Evolutionary conservation across 1,139 yeast species (phyloP), one percentile per base, ranked within the genome.

Genomic region (Nakaseomyces uthaithaninus): DNA sequence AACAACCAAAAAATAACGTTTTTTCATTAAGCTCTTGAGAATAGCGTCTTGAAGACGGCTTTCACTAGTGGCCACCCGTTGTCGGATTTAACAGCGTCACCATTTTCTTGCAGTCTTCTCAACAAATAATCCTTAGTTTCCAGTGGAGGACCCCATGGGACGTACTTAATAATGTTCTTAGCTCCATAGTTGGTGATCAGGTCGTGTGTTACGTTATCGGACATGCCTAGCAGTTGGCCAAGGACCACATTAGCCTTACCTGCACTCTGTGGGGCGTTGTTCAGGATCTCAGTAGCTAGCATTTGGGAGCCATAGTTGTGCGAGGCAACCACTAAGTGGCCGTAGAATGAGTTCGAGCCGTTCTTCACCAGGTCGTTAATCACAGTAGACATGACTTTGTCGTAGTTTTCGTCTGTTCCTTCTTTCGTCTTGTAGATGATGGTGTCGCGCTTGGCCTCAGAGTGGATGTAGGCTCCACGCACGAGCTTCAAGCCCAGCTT

Each of bases 121-220:
- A 81, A 69, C 51, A 91, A 68, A 60, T 91, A 91, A 52, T 86
- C 94, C 66, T 85, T 86, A 43, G 96, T 87, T 65, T 91, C 97
- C 51, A 77, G 66, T 43, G 95, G 94, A 28, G 97, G 97, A 8
- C 97, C 97, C 96, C 97, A 91, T 14, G 97, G 94, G 49, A 91
- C 95, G 60, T 89, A 91, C 64, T 89, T 89, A 65, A 89, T 80
- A 43, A 91, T 84, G 55, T 82, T 82, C 51, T 74, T 78, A 44
- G 77, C 85, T 36, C 77, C 74, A 50, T 75, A 70, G 40, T 77
- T 70, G 39, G 69, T 65, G 47, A 85, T 75, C 56, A 91, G 71
- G 51, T 81, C 85, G 58, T 75, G 74, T 30, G 95, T 86, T 47
- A 85, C 75, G 53, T 81, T 80, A 62, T 91, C 97, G 42, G 95